A percentile compares a stretch with the other conserved stretches of the same genome.
Conservation (phyloP, 2,329 filamentous ascomycete genomes). For the Aspergillus thermomutatus region DNA sequence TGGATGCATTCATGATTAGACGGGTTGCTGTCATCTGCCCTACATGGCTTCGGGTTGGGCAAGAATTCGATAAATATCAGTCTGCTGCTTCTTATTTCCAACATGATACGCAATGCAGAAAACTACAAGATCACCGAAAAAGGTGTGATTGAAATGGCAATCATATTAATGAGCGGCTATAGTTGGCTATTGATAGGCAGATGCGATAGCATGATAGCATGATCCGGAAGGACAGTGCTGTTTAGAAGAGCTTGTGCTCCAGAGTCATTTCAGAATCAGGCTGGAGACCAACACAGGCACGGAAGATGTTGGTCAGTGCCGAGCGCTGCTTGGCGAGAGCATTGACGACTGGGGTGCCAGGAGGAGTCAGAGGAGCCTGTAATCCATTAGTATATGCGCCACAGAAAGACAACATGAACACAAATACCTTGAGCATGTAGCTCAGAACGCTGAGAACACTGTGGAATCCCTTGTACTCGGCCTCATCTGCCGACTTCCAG, state of each 20-base stretch:
- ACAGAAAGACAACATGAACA: neutral
- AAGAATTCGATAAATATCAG: no score
- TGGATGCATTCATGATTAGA: no score
- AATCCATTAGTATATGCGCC: constrained; percentile 8
- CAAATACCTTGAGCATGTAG: constrained; percentile 82
- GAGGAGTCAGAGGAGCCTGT: constrained; percentile 85
- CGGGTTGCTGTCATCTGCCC: no score
- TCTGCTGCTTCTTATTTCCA: no score
- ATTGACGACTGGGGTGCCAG: constrained; percentile 94
- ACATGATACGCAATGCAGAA: no score
- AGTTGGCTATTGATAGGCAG: constrained; percentile 17
- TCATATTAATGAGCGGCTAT: constrained; percentile 25
- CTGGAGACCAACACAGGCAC: constrained; percentile 92
- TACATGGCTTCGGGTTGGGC: no score
- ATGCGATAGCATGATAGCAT: neutral
- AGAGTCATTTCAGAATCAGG: constrained; percentile 98
- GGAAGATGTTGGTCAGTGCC: constrained; percentile 96
- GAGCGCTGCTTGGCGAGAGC: constrained; percentile 92
- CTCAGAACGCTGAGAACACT: constrained; percentile 93
- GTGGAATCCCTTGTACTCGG: constrained; percentile 90
- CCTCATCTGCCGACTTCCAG: constrained; percentile 68
- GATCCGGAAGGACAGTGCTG: neutral
- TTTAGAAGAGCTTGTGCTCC: constrained; percentile 91
- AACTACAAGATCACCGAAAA: no score
- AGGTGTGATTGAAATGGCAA: neutral